A percentile compares a stretch with the other conserved stretches of the same genome.
phyloP scores from a whole-genome alignment of 2,329 filamentous ascomycete species.

The Lasiodiplodia sp. region DNA sequence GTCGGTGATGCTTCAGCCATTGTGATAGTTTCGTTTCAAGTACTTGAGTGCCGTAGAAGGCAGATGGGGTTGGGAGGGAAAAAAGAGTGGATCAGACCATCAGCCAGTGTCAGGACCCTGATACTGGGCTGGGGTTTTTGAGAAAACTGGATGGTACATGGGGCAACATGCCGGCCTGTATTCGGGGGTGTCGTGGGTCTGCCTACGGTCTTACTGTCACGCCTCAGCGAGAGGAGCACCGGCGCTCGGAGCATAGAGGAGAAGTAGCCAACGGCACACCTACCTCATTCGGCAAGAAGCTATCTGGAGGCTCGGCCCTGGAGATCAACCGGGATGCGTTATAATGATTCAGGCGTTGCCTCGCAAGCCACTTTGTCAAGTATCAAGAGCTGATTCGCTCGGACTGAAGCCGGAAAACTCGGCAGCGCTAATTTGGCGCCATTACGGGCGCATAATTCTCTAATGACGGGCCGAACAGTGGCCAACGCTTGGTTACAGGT shows the following conservation, averaged over 20 bases:
- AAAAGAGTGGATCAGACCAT: slow-evolving; percentile 5
- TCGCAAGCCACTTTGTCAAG: slow-evolving; percentile 1
- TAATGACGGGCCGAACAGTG: not conserved
- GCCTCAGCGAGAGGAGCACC: not conserved
- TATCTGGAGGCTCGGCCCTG: slow-evolving; percentile 2
- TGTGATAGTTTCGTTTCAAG: not conserved
- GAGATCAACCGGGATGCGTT: not conserved
- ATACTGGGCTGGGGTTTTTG: slow-evolving; percentile 1
- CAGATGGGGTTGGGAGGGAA: not conserved
- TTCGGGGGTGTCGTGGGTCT: slow-evolving; percentile 17
- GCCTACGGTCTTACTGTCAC: not conserved
- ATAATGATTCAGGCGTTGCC: not conserved
- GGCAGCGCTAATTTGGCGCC: slow-evolving; percentile 6
- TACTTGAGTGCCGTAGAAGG: not conserved
- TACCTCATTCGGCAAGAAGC: not conserved
- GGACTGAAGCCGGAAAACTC: not conserved
- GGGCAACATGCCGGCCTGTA: not conserved
- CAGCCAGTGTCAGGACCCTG: not conserved
- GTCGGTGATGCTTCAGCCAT: slow-evolving; percentile 9
- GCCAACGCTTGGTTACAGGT: not conserved
- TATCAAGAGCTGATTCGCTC: not conserved
- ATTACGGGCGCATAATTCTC: not conserved
- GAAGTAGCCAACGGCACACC: not conserved
- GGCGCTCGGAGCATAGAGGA: not conserved
- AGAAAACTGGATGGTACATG: not conserved